phyloP scores from a whole-genome alignment of 495 filamentous ascomycete species.

The Aspergillus asperescens region DNA sequence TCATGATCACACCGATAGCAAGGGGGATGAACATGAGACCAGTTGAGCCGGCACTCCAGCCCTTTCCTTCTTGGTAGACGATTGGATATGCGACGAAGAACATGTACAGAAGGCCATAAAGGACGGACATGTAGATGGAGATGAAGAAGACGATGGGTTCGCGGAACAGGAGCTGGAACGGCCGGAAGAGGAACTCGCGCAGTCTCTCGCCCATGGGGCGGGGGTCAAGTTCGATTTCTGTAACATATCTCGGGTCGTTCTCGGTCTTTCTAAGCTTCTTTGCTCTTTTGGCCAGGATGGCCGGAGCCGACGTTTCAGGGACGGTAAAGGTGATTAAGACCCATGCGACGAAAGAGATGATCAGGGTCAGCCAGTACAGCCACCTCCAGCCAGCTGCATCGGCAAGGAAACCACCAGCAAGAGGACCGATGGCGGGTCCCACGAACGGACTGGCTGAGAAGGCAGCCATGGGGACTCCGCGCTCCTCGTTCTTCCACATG shows the following conservation, averaged over 20 bases:
- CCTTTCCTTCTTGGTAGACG: constrained; percentile 70
- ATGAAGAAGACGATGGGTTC: constrained; percentile 78
- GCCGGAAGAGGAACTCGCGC: constrained; percentile 63
- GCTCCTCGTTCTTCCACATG: constrained; percentile 73
- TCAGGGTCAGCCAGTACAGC: constrained; percentile 81
- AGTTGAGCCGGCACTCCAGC: constrained; percentile 62
- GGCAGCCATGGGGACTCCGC: constrained; percentile 81
- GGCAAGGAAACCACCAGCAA: constrained; percentile 69
- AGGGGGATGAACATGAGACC: constrained; percentile 80
- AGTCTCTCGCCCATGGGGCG: constrained; percentile 59
- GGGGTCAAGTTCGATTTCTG: constrained; percentile 66
- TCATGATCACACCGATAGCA: constrained; percentile 60
- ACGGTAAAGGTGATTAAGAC: constrained; percentile 71
- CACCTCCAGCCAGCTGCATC: constrained; percentile 71
- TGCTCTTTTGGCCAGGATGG: constrained; percentile 59
- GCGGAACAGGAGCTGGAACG: constrained; percentile 72
- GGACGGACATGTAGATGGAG: constrained; percentile 69
- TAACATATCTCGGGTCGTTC: constrained; percentile 59
- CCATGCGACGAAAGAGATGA: constrained; percentile 61
- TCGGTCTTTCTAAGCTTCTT: constrained; percentile 61
- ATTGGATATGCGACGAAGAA: constrained; percentile 76
- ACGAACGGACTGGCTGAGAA: constrained; percentile 76
- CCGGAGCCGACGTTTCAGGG: constrained; percentile 74
- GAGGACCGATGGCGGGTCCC: constrained; percentile 66
- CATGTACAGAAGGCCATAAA: constrained; percentile 77